These are phyloP conservation scores for Xylariaceae sp. DNA, from an alignment of 2,329 filamentous ascomycete species.

Conservation along the genomic window DNA sequence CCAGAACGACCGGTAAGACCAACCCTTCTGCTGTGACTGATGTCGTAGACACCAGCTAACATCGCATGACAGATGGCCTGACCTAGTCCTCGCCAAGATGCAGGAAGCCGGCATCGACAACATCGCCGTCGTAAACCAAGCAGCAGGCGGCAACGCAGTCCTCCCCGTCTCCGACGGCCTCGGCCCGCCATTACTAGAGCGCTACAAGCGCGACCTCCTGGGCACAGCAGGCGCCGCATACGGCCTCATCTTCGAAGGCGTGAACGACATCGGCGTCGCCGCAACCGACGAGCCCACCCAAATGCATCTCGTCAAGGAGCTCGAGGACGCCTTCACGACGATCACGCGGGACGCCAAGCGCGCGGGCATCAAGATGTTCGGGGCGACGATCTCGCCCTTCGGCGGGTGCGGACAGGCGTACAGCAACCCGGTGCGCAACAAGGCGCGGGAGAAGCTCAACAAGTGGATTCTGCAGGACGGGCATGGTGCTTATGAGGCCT, in stretches of 20 bases:
- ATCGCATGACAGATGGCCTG: slow-evolving; percentile 45
- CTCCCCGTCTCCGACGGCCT: slow-evolving; percentile 50
- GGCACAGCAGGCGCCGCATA: slow-evolving; percentile 53
- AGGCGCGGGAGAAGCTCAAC: slow-evolving; percentile 54
- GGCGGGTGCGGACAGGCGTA: slow-evolving; percentile 48
- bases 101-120: slow-evolving; percentile 42
- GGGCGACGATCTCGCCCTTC: slow-evolving; percentile 63
- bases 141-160: slow-evolving; percentile 63
- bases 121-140: slow-evolving; percentile 58
- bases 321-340: slow-evolving; percentile 55
- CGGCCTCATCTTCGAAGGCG: slow-evolving; percentile 62
- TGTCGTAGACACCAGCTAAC: slow-evolving; percentile 8
- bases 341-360: slow-evolving; percentile 51
- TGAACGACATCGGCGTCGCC: slow-evolving; percentile 61
- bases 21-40: neutral
- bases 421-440: slow-evolving; percentile 48
- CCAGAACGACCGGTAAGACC: slow-evolving; percentile 48
- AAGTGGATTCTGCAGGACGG: slow-evolving; percentile 51
- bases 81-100: slow-evolving; percentile 49
- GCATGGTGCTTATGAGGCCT: slow-evolving; percentile 50
- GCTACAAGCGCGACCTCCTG: slow-evolving; percentile 61
- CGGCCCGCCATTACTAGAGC: slow-evolving; percentile 55
- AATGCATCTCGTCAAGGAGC: slow-evolving; percentile 40
- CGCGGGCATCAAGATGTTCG: slow-evolving; percentile 52
- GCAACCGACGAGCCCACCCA: slow-evolving; percentile 43